phyloP scores from a whole-genome alignment of 2,329 filamentous ascomycete species.

The Rosellinia necatrix region DNA sequence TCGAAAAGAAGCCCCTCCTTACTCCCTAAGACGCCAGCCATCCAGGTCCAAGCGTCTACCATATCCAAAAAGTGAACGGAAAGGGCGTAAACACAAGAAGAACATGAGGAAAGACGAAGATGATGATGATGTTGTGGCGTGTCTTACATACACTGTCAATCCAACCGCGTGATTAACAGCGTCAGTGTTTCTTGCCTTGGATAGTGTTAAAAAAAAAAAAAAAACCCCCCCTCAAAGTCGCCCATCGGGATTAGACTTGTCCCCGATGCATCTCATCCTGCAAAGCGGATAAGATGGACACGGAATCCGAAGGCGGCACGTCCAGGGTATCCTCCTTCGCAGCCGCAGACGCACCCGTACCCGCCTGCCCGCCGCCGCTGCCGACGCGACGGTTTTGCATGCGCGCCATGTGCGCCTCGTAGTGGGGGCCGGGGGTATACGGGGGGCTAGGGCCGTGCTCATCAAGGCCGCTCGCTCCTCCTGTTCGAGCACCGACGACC shows the following conservation, averaged over 20 bases:
- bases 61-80: too few species aligned
- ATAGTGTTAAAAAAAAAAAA: too few species aligned
- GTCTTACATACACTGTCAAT: too few species aligned
- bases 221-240: neutral
- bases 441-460: constrained; percentile 19
- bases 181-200: too few species aligned
- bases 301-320: constrained; percentile 1
- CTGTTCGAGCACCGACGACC: neutral
- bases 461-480: neutral
- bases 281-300: constrained; percentile 28
- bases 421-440: constrained; percentile 25
- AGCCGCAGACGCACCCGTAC: constrained; percentile 4
- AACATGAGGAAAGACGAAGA: too few species aligned
- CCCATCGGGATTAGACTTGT: constrained; percentile 18
- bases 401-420: constrained; percentile 14
- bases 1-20: too few species aligned
- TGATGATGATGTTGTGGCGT: too few species aligned
- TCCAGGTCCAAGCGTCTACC: too few species aligned
- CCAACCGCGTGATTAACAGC: too few species aligned
- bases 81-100: too few species aligned
- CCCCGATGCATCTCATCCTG: constrained; percentile 22
- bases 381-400: neutral
- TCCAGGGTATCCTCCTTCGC: constrained; percentile 20
- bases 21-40: too few species aligned
- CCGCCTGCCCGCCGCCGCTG: neutral